Base-by-base conservation (phyloP, 768 basidiomycete species). In the Nidula microcarpa region DNA sequence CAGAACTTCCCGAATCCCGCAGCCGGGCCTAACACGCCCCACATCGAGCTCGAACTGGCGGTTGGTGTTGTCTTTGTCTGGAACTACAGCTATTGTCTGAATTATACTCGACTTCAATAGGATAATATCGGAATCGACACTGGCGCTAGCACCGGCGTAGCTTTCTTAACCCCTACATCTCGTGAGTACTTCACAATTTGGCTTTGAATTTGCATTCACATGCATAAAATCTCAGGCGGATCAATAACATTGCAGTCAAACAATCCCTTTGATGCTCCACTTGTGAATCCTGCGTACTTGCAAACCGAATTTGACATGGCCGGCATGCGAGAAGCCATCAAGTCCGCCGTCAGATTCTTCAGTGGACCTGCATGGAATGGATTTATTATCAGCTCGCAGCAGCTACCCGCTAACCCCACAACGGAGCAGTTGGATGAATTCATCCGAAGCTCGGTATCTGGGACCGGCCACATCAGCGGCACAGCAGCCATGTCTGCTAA, bases 401-500 rank as follows among this genome's bases (percentile, higher is more conserved):
- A 41, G 11, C 39, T 41, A 41, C 39, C 16, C 16, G 11, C 39
- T 41, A 41, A 41, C 16, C 11, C 39, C 11, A 41, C 39, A 11
- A 16, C 11, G 11, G 39, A 11, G 16, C 11, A 11, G 39, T 3
- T 41, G 11, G 39, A 41, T 11, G 11, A 11, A 11, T 41, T 11
- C 16, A 16, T 41, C 11, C 39, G 39, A 41, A 41, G 16, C 16
- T 23, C 23, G 39, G 39, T 41, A 41, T 16, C 16, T 11, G 39
- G 39, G 3, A 11, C 39, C 4, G 11, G 39, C 39, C 39, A 41
- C 70, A 71, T 57, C 10, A 59, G 60, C 14, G 57, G 61, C 14
- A 66, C 65, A 1, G 65, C 68, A 10, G 55, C 49, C 17, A 62
- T 69, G 61, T 62, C 64, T 1, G 53, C 62, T 3, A 46, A 46